Conservation (phyloP, 1,284 basidiomycete genomes). For the Taiwanofungus camphoratus region DNA sequence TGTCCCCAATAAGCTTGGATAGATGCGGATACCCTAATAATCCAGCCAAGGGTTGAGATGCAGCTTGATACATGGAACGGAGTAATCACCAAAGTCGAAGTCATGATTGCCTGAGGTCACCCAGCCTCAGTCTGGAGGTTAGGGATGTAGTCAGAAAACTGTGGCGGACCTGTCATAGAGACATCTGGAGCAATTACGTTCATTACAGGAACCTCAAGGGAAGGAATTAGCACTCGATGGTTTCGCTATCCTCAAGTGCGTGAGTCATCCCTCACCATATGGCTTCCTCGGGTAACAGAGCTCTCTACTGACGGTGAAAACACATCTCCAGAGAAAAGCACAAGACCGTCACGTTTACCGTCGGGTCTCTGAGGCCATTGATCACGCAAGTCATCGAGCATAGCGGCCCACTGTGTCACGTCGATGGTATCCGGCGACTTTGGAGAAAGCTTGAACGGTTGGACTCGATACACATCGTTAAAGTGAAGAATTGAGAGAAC, state of each 20-base stretch:
- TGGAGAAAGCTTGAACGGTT: constrained; percentile 58
- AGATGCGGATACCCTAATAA: constrained; percentile 73
- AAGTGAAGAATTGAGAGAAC: constrained; percentile 46
- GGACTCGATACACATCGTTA: constrained; percentile 76
- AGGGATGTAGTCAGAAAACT: background rate
- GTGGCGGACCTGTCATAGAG: constrained; percentile 51
- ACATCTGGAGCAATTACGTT: constrained; percentile 69
- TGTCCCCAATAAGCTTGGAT: constrained; percentile 64
- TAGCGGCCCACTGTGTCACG: constrained; percentile 66
- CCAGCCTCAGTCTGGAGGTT: background rate
- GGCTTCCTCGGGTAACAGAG: constrained; percentile 83
- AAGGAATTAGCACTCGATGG: background rate
- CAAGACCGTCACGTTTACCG: constrained; percentile 63
- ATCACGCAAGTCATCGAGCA: constrained; percentile 53
- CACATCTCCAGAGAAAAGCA: constrained; percentile 85
- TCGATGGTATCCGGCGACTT: constrained; percentile 58
- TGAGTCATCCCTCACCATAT: constrained; percentile 60
- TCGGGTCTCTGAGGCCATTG: constrained; percentile 46
- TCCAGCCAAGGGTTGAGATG: too few relatives aligned
- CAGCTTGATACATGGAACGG: constrained; percentile 6
- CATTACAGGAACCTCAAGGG: constrained; percentile 68
- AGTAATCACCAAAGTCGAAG: constrained; percentile 60
- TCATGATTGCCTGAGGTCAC: constrained; percentile 68
- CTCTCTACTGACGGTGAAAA: constrained; percentile 86
- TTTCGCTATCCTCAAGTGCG: background rate